Percentiles rank a stretch among this genome's conserved stretches.
These are phyloP conservation scores for Mycena sanguinolenta DNA, from an alignment of 768 basidiomycete genomes.

Conservation along the genomic window DNA sequence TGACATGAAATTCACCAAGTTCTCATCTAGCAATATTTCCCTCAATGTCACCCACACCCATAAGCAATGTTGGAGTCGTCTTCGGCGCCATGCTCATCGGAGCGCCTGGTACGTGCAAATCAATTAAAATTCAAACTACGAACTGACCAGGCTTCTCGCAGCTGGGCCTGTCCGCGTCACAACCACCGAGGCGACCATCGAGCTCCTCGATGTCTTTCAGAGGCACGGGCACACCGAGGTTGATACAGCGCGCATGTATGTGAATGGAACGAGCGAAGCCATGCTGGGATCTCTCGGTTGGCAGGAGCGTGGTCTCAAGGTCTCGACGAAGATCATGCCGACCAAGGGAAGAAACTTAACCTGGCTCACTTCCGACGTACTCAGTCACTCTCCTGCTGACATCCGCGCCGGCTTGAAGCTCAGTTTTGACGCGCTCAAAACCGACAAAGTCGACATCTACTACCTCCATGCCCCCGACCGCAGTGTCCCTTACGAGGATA, in stretches of 20 bases:
- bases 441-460: slow-evolving; percentile 49
- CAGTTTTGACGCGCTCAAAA: slow-evolving; percentile 57
- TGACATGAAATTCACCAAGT: too few relatives aligned
- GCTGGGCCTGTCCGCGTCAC: not conserved
- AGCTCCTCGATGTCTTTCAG: slow-evolving; percentile 60
- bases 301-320: slow-evolving; percentile 51
- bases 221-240: slow-evolving; percentile 61
- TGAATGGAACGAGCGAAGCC: slow-evolving; percentile 38
- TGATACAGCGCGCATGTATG: slow-evolving; percentile 32
- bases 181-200: not conserved
- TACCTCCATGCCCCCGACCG: slow-evolving; percentile 65
- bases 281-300: slow-evolving; percentile 46
- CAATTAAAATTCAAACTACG: not conserved
- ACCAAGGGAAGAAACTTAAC: slow-evolving; percentile 16
- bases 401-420: slow-evolving; percentile 46
- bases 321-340: slow-evolving; percentile 65
- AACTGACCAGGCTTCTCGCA: not conserved
- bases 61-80: slow-evolving; percentile 8
- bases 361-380: slow-evolving; percentile 11
- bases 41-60: not conserved
- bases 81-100: slow-evolving; percentile 12
- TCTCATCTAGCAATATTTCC: not conserved
- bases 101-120: not conserved
- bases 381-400: slow-evolving; percentile 19
- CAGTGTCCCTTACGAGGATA: slow-evolving; percentile 61